Base-by-base conservation (phyloP, 2,329 filamentous ascomycete genomes). In the Fusarium incarnatum region DNA sequence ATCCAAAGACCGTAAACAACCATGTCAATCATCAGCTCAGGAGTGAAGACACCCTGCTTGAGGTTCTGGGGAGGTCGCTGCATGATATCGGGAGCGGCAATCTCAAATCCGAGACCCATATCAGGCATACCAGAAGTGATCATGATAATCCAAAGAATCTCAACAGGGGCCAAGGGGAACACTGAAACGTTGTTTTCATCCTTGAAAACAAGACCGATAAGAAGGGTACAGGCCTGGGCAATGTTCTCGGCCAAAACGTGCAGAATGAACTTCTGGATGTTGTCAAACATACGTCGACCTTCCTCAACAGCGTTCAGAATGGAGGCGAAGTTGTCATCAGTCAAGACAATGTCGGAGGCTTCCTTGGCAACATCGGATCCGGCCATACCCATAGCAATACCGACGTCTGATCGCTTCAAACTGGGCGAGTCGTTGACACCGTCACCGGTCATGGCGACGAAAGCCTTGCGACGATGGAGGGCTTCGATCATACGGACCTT, bases 71-170 rank as follows among this genome's bases (percentile, higher is more conserved):
- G 91, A n/a, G 90, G 90, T 0, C 91, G 85, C 46, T 84, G 77
- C 83, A 93, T 88, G 62, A 93, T 89, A 76, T 93, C 90, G 0
- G 90, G 87, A 0, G 88, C 87, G 0, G 91, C 90, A 57, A 86
- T 81, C 78, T 93, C 91, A 79, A 92, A 90, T 4, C 91, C 91
- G 5, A 93, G 84, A 64, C 91, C 91, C 89, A 93, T 92, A 67
- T 92, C 91, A 6, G 91, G 91, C 74, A 93, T 84, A 50, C 88
- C 89, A 32, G 89, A 92, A 1, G 91, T 93, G 58, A 93, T 86
- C 91, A 93, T 93, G 74, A 93, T 93, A 66, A 94, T 89, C 91
- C 91, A 93, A 44, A 93, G 83, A 67, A 93, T 92, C 71, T 93
- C 88, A n/a, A 93, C 89, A 0, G 91, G 91, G 0, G 90, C 84